These are phyloP conservation scores for Pythium apleroticum DNA, from an alignment of 352 stramenopile species.

Conservation along the genomic window DNA sequence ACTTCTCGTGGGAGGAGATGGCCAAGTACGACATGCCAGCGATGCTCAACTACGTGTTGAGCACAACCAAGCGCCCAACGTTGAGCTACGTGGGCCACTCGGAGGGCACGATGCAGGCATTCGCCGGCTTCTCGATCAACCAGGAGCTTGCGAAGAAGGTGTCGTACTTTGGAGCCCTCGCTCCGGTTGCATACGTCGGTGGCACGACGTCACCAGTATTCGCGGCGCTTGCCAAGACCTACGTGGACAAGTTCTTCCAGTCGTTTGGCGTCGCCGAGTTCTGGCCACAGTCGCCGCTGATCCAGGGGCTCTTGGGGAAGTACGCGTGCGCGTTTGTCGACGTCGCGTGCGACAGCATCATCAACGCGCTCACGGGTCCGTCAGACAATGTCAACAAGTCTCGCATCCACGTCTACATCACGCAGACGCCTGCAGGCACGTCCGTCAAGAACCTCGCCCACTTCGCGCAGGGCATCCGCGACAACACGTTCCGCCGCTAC, in stretches of 20 bases:
- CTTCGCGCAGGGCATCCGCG: conserved; percentile 61
- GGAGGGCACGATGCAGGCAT: conserved; percentile 65
- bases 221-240: conserved; percentile 39
- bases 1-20: conserved; percentile 64
- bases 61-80: conserved; percentile 34
- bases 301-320: conserved; percentile 48
- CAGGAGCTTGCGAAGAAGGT: conserved; percentile 61
- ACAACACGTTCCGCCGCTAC: conserved; percentile 55
- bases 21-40: conserved; percentile 48
- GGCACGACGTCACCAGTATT: conserved; percentile 47
- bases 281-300: conserved; percentile 42
- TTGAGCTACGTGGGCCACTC: conserved; percentile 64
- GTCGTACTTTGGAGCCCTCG: conserved; percentile 61
- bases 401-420: conserved; percentile 62
- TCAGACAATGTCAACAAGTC: conserved; percentile 54
- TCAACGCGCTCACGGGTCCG: conserved; percentile 41
- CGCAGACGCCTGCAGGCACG: conserved; percentile 57
- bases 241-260: conserved; percentile 47
- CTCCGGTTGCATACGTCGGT: conserved; percentile 46
- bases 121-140: conserved; percentile 52
- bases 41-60: conserved; percentile 55
- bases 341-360: conserved; percentile 39
- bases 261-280: conserved; percentile 47
- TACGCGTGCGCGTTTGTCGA: conserved; percentile 44
- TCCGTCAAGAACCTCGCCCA: conserved; percentile 69